These are phyloP conservation scores for Hygrocybe coccinea DNA, from an alignment of 768 basidiomycete species.

Conservation along the genomic window DNA sequence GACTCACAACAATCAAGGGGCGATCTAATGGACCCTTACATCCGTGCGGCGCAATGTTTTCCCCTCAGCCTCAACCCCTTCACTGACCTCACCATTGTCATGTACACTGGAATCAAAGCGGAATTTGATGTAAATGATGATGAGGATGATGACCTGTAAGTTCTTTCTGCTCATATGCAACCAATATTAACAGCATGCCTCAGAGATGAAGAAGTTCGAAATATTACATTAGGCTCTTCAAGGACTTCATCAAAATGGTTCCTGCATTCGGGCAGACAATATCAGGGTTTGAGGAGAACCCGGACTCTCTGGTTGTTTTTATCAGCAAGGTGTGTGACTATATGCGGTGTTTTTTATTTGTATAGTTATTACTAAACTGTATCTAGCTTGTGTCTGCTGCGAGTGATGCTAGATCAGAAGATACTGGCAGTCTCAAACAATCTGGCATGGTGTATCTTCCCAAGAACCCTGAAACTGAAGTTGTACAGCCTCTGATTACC, in stretches of 20 bases:
- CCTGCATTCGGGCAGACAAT: not conserved
- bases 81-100: not conserved
- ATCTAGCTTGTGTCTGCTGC: not conserved
- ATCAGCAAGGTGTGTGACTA: not conserved
- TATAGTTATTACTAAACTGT: not conserved
- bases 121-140: not conserved
- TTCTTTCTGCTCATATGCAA: not conserved
- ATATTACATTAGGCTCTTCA: not conserved
- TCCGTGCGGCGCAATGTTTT: not conserved
- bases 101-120: not conserved
- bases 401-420: not conserved
- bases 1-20: not conserved
- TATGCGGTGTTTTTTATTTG: not conserved
- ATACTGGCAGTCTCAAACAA: slow-evolving; percentile 1
- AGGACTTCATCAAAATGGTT: not conserved
- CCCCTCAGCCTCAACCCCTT: slow-evolving; percentile 3
- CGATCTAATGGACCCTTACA: not conserved
- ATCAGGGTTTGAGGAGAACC: not conserved
- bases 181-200: not conserved
- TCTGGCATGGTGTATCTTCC: not conserved
- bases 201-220: not conserved
- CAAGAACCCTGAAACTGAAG: not conserved
- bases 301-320: not conserved
- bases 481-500: not conserved
- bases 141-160: not conserved